Evolutionary conservation across 768 basidiomycete species (phyloP), one percentile per base, ranked within the genome.

Genomic region (Hypsizygus marmoreus): DNA sequence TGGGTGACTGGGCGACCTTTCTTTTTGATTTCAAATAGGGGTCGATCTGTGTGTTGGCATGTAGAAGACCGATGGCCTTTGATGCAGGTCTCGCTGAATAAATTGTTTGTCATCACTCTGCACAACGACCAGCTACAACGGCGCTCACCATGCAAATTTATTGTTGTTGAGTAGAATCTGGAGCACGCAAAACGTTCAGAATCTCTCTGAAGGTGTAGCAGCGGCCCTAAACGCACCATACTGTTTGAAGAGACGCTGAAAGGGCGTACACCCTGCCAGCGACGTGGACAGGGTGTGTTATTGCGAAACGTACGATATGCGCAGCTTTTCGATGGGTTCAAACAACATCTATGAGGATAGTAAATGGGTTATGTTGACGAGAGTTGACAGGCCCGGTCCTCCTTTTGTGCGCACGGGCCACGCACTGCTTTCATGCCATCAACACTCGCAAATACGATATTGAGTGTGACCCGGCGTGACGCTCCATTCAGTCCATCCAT

Each of bases 1-100:
- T 95, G 93, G 6, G 94, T 91, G 19, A 92, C 80, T 1, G 93
- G 93, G 30, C 93, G 80, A 2, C 93, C 93, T 63, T 95, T 94
- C 74, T 88, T 90, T 74, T 93, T 91, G 46, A 95, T 89, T 68
- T 95, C 91, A 63, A 85, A 93, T 40, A 95, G 75, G 28, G 91
- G 86, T 31, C 93, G 80, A 64, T 93, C 90, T 42, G 82, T 86
- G 63, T 95, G 93, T 60, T 82, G 85, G 70, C 93, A 95, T 23
- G 83, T 79, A 12, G 90, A 91, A 12, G 92, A 94, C 38, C 93
- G 82, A 68, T 95, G 92, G 13, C 92, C 93, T 70, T 93, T 93
- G 68, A 94, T 94, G 72, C 93, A 95, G 55, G 90, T 88, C 73
- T 89, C 89, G 66, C 91, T 92, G 56, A 17, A 35, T 6, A 36